Percentiles rank a stretch among this genome's conserved stretches.
These are phyloP conservation scores for Rhizophagus prolifer DNA, from an alignment of 192 early-diverging fungal species.

Conservation along the genomic window DNA sequence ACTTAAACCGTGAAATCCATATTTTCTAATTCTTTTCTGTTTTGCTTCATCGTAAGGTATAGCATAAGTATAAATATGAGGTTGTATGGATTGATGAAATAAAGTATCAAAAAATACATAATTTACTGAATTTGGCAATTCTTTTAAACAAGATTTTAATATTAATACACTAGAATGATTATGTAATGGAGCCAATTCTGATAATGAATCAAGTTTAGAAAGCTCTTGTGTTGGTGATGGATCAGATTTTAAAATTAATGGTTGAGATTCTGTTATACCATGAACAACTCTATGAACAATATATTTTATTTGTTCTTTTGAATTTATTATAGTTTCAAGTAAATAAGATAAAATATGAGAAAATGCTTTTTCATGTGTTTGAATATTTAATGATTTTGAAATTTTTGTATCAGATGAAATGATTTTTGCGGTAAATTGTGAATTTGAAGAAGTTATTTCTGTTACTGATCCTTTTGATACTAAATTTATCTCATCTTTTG, in stretches of 20 bases:
- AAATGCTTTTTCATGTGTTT: background rate
- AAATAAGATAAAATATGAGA: background rate
- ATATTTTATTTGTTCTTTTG: background rate
- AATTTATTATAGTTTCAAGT: background rate
- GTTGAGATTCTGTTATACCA: background rate
- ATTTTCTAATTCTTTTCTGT: slow-evolving; percentile 29
- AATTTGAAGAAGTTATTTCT: background rate
- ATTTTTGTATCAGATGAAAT: background rate
- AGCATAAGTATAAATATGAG: slow-evolving; percentile 33
- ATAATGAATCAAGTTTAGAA: slow-evolving; percentile 24
- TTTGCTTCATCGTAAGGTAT: slow-evolving; percentile 22
- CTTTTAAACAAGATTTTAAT: slow-evolving; percentile 18
- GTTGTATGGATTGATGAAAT: slow-evolving; percentile 30
- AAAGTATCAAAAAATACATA: slow-evolving; percentile 33
- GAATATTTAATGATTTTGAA: background rate
- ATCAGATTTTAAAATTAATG: background rate
- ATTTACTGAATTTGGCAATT: slow-evolving; percentile 19
- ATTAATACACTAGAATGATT: slow-evolving; percentile 29
- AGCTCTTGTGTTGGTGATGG: background rate
- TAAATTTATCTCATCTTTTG: background rate
- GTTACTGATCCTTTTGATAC: background rate
- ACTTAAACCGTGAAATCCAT: slow-evolving; percentile 33
- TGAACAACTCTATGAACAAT: slow-evolving; percentile 2
- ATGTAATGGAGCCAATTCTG: slow-evolving; percentile 33
- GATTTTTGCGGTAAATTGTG: background rate